Base-by-base conservation (phyloP, 805 yeast genomes). In the Lipomyces mesembrius region DNA sequence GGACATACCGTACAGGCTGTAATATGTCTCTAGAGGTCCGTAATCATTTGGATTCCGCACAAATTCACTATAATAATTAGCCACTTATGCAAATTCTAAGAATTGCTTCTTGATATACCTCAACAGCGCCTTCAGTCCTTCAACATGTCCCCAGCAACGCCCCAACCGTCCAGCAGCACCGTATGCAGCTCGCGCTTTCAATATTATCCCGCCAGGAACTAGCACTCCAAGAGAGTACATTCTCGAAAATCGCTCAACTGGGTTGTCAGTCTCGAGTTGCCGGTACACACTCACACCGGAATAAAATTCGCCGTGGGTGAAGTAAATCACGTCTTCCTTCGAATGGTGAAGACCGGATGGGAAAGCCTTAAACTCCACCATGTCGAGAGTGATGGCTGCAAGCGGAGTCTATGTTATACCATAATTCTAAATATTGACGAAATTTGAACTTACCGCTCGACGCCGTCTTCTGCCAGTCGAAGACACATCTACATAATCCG, bases 271-370 rank as follows among this genome's bases (percentile, higher is more conserved):
- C 62, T 78, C 73, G 68, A 83, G 83, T 65, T 84, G 88, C 60
- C 79, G 80, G 72, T 80, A 87, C 4, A 83, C 84, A 0, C 87
- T 80, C 0, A 87, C 75, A 1, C 90, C 89, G 1, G 62, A 68
- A 9, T 73, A 65, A 11, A 68, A 64, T 51, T 75, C 77, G 8
- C 80, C 78, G 6, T 79, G 75, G 2, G 81, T 82, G 76, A 88
- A 88, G 61, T 84, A 83, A 0, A 88, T 80, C 1, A 84, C 83
- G 73, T 88, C 92, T 14, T 72, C 64, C 25, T 76, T 75, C 2
- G 80, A 79, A 14, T 84, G 81, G 73, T 88, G 92, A 1, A 87
- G 78, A 0, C 93, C 92, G 0, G 91, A 86, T 0, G 92, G 92
- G 56, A 88, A 77, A n/a, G 87, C 80, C 70, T 86, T 84, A 77